Evolutionary conservation across 495 filamentous ascomycete species (phyloP), one percentile per base, ranked within the genome.

Genomic region (Neurospora sp.): DNA sequence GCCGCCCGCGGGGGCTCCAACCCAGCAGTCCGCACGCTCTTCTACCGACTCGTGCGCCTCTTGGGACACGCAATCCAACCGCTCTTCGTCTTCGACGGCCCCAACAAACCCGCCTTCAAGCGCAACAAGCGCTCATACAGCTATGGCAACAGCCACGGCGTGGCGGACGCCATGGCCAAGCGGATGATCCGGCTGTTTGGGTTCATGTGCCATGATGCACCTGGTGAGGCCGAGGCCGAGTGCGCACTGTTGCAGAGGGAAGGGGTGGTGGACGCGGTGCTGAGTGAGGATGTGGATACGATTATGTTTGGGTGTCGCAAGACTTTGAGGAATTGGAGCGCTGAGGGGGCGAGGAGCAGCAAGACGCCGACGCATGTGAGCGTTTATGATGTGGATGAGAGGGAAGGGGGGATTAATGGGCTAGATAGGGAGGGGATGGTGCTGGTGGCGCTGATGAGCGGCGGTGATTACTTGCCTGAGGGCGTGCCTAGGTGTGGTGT

Each of bases 271-370:
- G 96, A 99, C 81, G 96, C 92, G 0, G 96, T 98, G 14, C 87
- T 99, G 77, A 98, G 93, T 78, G 94, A 99, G 80, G 96, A 99
- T 84, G 94, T 98, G 44, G 96, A 99, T 80, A 94, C 96, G 3
- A 86, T 99, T 76, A 98, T 99, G 96, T 99, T 98, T 79, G 96
- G 96, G 3, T 94, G 92, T 68, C 88, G 86, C 0, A 79, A 87
- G 68, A 96, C 90, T 0, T 82, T 98, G 40, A 88, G 93, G 73
- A 94, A 94, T 76, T 99, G 94, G 89, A 91, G 92, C 0, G 87
- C 90, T 27, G 93, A 97, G 80, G 86, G 84, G 22, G 83, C 84
- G 2, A 89, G 83, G 76, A 84, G 86, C 2, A 86, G 83, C 72
- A 89, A 90, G 72, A 87, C 87, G 3, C 92, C 94, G 6, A 98